These are phyloP conservation scores for Alternaria conjuncta DNA, from an alignment of 2,329 filamentous ascomycete genomes.

Conservation along the genomic window DNA sequence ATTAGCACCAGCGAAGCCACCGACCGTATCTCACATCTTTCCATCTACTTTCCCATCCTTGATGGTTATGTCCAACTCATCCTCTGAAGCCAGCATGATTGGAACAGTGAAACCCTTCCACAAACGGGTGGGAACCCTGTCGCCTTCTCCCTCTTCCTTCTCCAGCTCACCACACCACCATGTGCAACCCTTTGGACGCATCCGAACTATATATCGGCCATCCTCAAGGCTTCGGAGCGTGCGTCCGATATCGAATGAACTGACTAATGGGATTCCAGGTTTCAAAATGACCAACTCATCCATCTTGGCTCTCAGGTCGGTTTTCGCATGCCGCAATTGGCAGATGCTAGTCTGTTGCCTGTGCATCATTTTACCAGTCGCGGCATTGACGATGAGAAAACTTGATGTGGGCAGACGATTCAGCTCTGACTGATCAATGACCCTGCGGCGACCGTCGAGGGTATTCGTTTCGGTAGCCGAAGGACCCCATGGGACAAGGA, in stretches of 20 bases:
- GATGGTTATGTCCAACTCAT: background rate
- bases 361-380: background rate
- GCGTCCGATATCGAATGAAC: background rate
- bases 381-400: background rate
- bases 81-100: background rate
- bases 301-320: background rate
- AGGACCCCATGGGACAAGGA: conserved; percentile 3
- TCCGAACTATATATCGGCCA: background rate
- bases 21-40: background rate
- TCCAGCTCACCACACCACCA: background rate
- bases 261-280: background rate
- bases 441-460: background rate
- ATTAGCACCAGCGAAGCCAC: background rate
- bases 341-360: background rate
- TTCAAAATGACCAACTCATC: background rate
- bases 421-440: background rate
- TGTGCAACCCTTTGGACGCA: background rate
- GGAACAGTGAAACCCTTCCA: background rate
- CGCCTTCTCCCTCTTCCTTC: background rate
- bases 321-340: background rate
- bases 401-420: background rate
- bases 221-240: background rate
- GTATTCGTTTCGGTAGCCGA: background rate
- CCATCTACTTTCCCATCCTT: background rate
- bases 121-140: background rate